Conservation (phyloP, 2,329 filamentous ascomycete genomes). For the Botrytis deweyae region DNA sequence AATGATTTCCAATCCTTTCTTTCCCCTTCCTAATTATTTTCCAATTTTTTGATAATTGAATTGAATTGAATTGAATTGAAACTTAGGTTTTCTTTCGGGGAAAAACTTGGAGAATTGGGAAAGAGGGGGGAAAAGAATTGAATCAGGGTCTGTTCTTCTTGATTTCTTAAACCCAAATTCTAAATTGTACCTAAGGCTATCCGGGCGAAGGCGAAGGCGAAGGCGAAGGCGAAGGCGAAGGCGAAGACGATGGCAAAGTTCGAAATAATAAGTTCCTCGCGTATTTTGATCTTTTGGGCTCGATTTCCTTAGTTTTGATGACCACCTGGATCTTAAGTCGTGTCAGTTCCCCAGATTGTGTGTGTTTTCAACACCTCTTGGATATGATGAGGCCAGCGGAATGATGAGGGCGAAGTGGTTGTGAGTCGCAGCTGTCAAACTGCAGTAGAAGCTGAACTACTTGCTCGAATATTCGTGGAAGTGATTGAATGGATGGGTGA, state of each 20-base stretch:
- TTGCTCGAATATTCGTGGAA: slow-evolving; percentile 2
- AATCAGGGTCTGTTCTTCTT: neutral
- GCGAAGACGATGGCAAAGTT: neutral
- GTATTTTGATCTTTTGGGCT: slow-evolving; percentile 3
- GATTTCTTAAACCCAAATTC: slow-evolving; percentile 10
- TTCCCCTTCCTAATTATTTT: neutral
- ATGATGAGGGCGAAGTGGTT: neutral
- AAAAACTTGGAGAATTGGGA: neutral
- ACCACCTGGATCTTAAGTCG: neutral
- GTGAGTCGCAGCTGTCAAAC: neutral
- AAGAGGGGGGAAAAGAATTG: neutral
- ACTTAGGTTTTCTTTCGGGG: neutral
- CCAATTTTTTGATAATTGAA: too few species aligned
- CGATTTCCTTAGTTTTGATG: neutral
- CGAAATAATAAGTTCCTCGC: slow-evolving; percentile 8
- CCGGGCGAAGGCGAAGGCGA: neutral
- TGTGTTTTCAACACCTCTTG: slow-evolving; percentile 7
- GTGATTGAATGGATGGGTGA: slow-evolving; percentile 14
- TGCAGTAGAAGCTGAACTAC: neutral
- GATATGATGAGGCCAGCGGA: slow-evolving; percentile 2
- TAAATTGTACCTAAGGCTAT: slow-evolving; percentile 5
- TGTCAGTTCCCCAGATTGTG: neutral
- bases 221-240: neutral
- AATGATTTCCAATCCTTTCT: neutral
- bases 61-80: neutral